Evolutionary conservation across 495 filamentous ascomycete species (phyloP), one percentile per base, ranked within the genome.

Genomic region (Margaritispora aquatica): DNA sequence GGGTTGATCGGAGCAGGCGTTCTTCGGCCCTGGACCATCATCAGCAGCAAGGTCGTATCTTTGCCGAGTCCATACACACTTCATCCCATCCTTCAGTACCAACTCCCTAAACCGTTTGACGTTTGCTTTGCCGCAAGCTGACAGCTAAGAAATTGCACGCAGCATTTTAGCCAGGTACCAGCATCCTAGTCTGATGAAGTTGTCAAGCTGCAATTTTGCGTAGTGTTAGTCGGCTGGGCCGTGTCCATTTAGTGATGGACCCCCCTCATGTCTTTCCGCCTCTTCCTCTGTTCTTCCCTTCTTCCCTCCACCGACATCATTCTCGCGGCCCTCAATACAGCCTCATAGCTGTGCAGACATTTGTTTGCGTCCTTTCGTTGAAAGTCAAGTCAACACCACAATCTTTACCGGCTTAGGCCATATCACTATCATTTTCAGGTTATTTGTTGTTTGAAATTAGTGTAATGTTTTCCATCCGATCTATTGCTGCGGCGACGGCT

Each of bases 311-410:
- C 50, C 54, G 46, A 60, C 61, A 55, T 54, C 58, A 50, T 62
- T 55, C 54, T 41, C 51, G 36, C 55, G 44, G 26, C 34, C 22
- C 23, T 61, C 57, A 36, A 36, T 36, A 58, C 38, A 60, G 46
- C 54, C 26, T 53, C 51, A 29, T 51, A 50, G 62, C 57, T 46
- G 58, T 68, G 66, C 66, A 66, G 61, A 68, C 66, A 13, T 64
- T 68, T 62, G 66, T 69, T 69, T 69, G 66, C 66, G 66, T 69
- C 66, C 66, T 62, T 59, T 68, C 66, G 24, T 68, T 69, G 66
- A 65, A 55, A 48, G 58, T 60, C 58, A 53, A 65, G 62, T 65
- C 58, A 61, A 52, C 56, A 62, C 19, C 38, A 63, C 66, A 58
- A 46, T 68, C 66, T 58, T 60, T 68, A 57, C 60, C 58, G 63